Percentiles rank a stretch among this genome's conserved stretches.
Conservation (phyloP, 306 rosid species). For the Ormosia emarginata region DNA sequence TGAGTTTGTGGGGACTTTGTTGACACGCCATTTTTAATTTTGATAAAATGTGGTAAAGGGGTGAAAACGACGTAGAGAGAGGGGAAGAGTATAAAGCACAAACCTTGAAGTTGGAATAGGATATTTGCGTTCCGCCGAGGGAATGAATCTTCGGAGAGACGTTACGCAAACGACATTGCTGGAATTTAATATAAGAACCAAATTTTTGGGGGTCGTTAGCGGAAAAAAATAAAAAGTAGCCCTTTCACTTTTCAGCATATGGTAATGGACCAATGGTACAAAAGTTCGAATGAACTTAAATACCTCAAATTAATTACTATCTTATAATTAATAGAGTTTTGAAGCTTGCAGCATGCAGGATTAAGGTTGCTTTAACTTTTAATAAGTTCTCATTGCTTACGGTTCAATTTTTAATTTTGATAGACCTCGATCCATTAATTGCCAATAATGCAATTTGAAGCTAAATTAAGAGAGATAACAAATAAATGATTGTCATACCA, state of each 20-base stretch:
- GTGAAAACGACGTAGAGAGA: conserved; percentile 15
- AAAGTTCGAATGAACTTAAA: background rate
- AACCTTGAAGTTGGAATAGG: conserved; percentile 2
- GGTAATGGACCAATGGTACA: background rate
- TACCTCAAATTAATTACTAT: background rate
- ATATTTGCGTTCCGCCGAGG: conserved; percentile 11
- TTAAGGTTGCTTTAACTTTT: conserved; percentile 3
- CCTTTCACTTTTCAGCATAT: background rate
- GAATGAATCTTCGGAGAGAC: conserved; percentile 38
- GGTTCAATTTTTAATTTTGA: background rate
- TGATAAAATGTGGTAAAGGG: background rate
- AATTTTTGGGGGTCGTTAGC: background rate
- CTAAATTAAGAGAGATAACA: background rate
- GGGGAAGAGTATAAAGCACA: background rate
- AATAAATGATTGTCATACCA: background rate
- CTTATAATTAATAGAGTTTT: background rate
- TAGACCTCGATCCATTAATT: background rate
- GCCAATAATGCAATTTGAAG: background rate
- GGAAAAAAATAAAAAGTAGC: conserved; percentile 6
- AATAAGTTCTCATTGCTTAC: background rate
- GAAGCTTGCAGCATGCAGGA: background rate
- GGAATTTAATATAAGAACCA: background rate
- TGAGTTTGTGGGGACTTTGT: conserved; percentile 1
- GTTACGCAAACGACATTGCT: conserved; percentile 34
- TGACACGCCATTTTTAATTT: conserved; percentile 10